These are phyloP conservation scores for Candida ponderosae DNA, from an alignment of 805 yeast genomes.

Conservation along the genomic window DNA sequence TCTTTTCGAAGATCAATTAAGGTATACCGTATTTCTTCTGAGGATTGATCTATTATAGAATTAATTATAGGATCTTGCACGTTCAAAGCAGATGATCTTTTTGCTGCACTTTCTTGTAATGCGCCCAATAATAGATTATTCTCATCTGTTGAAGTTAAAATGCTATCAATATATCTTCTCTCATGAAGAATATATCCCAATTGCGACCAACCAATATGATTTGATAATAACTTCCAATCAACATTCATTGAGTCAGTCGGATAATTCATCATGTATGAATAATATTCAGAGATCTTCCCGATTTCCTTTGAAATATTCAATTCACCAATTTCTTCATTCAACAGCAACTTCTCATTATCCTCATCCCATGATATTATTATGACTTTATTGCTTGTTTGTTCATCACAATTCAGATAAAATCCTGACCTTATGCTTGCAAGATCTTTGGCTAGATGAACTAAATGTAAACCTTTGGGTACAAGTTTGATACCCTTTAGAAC, in stretches of 20 bases:
- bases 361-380: slow-evolving; percentile 29
- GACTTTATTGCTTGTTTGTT: slow-evolving; percentile 19
- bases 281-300: slow-evolving; percentile 22
- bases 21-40: slow-evolving; percentile 33
- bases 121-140: slow-evolving; percentile 31
- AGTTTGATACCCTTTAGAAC: slow-evolving; percentile 42
- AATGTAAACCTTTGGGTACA: slow-evolving; percentile 44
- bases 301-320: slow-evolving; percentile 20
- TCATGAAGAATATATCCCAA: slow-evolving; percentile 21
- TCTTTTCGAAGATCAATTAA: slow-evolving; percentile 33
- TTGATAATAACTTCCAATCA: slow-evolving; percentile 20
- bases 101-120: slow-evolving; percentile 22
- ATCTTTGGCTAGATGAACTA: slow-evolving; percentile 41
- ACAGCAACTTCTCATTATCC: slow-evolving; percentile 22
- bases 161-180: slow-evolving; percentile 25
- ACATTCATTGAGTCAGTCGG: slow-evolving; percentile 21
- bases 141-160: slow-evolving; percentile 45
- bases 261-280: slow-evolving; percentile 32
- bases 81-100: too few species aligned
- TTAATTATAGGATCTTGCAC: slow-evolving; percentile 24
- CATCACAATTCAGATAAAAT: slow-evolving; percentile 24
- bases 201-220: slow-evolving; percentile 18
- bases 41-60: slow-evolving; percentile 23
- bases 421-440: slow-evolving; percentile 33
- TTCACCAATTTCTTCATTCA: slow-evolving; percentile 23